Percentiles rank a stretch among this genome's conserved stretches.
phyloP scores from a whole-genome alignment of 345 rosid genomes.

The Corymbia maculata region DNA sequence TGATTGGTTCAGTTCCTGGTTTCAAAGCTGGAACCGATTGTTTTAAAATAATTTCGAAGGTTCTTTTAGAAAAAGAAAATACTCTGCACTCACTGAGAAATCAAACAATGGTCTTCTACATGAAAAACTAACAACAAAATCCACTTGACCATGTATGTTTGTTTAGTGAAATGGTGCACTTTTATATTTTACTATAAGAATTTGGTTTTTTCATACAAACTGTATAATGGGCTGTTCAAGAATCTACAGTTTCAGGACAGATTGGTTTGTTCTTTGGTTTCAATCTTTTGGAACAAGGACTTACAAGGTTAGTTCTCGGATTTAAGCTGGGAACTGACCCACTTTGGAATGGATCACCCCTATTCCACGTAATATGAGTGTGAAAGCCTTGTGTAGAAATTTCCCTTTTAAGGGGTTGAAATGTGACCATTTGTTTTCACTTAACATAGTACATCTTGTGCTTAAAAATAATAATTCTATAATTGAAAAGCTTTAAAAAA shows the following conservation, averaged over 20 bases:
- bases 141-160: not conserved
- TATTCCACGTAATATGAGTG: not conserved
- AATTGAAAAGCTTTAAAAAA: too few relatives aligned
- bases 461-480: not conserved
- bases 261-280: not conserved
- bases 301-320: not conserved
- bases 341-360: not conserved
- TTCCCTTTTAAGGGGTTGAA: not conserved
- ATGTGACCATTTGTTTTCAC: not conserved
- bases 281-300: not conserved
- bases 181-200: not conserved
- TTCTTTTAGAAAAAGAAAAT: not conserved
- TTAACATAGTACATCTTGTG: not conserved
- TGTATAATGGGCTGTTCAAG: not conserved
- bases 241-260: not conserved
- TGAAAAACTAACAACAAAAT: not conserved
- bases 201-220: not conserved
- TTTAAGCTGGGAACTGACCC: rapidly evolving
- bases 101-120: not conserved
- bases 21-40: not conserved
- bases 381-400: not conserved
- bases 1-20: not conserved
- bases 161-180: not conserved
- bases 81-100: not conserved
- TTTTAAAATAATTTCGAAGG: not conserved